Percentiles rank a stretch among this genome's conserved stretches.
These are phyloP conservation scores for Dicorynia guianensis DNA, from an alignment of 306 rosid genomes.

Conservation along the genomic window DNA sequence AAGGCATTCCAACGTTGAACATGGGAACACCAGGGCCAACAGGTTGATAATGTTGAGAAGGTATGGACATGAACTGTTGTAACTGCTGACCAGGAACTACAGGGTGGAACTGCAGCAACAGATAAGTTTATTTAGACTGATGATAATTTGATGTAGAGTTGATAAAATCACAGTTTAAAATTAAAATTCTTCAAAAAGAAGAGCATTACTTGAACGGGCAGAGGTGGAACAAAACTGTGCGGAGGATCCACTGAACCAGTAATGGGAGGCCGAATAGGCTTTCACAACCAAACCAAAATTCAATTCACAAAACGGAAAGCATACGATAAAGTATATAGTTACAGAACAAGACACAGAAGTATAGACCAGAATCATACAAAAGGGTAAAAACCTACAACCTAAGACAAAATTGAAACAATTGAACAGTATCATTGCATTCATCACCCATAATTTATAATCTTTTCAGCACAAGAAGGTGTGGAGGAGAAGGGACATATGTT, in stretches of 20 bases:
- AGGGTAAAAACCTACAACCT: background rate
- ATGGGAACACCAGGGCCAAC: slow-evolving; percentile 72
- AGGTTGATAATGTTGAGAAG: slow-evolving; percentile 78
- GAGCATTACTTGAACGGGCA: slow-evolving; percentile 76
- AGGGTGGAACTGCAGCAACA: slow-evolving; percentile 75
- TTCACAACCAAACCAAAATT: slow-evolving; percentile 14
- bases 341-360: background rate
- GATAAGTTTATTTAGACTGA: slow-evolving; percentile 18
- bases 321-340: background rate
- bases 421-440: background rate
- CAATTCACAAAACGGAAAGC: slow-evolving; percentile 11
- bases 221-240: slow-evolving; percentile 62
- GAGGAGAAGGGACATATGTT: no score
- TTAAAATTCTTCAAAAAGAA: background rate
- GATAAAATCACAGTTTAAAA: slow-evolving; percentile 2
- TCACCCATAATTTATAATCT: no score
- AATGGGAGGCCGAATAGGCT: slow-evolving; percentile 83
- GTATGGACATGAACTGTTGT: slow-evolving; percentile 73
- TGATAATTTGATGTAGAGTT: slow-evolving; percentile 10
- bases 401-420: background rate
- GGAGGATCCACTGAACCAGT: slow-evolving; percentile 79
- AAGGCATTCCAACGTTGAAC: slow-evolving; percentile 75
- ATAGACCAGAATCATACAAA: background rate
- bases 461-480: no score
- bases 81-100: slow-evolving; percentile 69